Evolutionary conservation across 176 grass and related monocot species (phyloP).

Genomic region (Zizania latifolia): DNA sequence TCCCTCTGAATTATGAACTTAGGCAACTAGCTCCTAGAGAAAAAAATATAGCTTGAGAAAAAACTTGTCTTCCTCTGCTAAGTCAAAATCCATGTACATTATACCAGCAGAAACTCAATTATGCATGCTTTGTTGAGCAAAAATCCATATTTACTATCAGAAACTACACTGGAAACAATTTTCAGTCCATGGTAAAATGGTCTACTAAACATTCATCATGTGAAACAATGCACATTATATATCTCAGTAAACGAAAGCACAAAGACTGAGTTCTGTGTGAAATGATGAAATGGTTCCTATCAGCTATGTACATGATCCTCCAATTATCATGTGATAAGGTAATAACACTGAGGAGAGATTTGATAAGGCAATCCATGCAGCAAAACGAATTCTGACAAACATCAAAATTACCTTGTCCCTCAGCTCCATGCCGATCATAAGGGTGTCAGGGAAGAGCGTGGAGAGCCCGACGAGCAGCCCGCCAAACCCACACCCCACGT

Average conservation of each 20-base stretch:
- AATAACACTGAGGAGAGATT: too few species aligned
- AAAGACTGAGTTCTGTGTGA: too few species aligned
- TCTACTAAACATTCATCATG: not conserved
- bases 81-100: not conserved
- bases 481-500: conserved; percentile 70
- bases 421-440: conserved; percentile 98
- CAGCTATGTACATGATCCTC: not conserved
- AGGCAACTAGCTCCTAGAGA: not conserved
- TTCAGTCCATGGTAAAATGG: too few species aligned
- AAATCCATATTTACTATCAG: not conserved
- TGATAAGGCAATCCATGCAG: too few species aligned
- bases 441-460: too few species aligned
- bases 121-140: not conserved
- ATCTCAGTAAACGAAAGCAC: not conserved
- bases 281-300: too few species aligned
- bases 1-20: too few species aligned
- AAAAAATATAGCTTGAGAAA: not conserved
- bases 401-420: conserved; percentile 97
- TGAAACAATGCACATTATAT: not conserved
- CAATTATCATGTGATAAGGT: too few species aligned
- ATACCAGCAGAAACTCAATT: not conserved
- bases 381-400: not conserved
- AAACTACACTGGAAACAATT: too few species aligned
- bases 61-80: not conserved
- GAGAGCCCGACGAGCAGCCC: too few species aligned